These are phyloP conservation scores for Daldinia bambusicola DNA, from an alignment of 495 filamentous ascomycete genomes.

Conservation along the genomic window DNA sequence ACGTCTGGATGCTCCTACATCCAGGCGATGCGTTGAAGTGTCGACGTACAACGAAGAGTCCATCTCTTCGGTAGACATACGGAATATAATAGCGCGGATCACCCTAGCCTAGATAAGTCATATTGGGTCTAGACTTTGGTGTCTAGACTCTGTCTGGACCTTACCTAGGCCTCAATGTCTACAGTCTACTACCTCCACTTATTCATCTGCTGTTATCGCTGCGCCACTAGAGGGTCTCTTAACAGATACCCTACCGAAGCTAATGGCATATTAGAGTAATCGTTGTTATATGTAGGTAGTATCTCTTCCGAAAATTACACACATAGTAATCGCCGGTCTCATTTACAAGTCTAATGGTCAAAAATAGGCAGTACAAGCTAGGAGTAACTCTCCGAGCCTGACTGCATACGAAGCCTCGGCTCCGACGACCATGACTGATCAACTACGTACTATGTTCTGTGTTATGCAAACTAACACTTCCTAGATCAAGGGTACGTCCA, in stretches of 20 bases:
- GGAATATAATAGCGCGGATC: not conserved
- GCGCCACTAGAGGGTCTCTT: too few relatives aligned
- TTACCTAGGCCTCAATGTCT: slow-evolving; percentile 21
- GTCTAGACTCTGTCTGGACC: slow-evolving; percentile 5
- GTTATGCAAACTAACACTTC: not conserved
- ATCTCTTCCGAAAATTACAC: not conserved
- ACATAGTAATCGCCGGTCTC: not conserved
- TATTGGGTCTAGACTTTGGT: slow-evolving; percentile 4
- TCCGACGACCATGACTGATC: slow-evolving; percentile 15
- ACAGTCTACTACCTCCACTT: slow-evolving; percentile 14
- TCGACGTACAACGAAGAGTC: not conserved
- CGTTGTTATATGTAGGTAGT: not conserved
- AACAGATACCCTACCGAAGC: not conserved
- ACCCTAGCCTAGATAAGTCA: not conserved
- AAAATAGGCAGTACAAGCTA: not conserved
- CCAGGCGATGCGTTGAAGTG: not conserved
- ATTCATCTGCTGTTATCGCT: not conserved
- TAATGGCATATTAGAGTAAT: not conserved
- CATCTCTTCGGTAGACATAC: not conserved
- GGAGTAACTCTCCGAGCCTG: not conserved
- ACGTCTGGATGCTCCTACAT: not conserved
- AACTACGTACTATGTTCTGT: too few relatives aligned
- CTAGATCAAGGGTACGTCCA: not conserved
- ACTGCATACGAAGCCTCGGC: slow-evolving; percentile 1
- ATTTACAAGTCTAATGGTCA: not conserved